Conservation (phyloP, 306 rosid genomes). For the Arachis stenosperma region DNA sequence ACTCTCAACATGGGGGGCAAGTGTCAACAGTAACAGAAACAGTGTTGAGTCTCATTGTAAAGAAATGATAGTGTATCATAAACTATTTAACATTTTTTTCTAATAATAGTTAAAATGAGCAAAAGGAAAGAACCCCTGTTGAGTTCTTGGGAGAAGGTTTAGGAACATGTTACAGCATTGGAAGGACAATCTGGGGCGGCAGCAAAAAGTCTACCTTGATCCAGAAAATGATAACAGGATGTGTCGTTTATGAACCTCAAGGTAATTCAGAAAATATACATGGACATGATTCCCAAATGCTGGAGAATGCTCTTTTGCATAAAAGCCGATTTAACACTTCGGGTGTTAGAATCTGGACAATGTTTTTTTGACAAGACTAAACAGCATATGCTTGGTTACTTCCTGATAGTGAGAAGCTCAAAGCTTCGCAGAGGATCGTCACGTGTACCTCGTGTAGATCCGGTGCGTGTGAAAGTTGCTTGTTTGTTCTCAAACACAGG, state of each 20-base stretch:
- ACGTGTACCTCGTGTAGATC: conserved; percentile 62
- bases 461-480: conserved; percentile 53
- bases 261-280: conserved; percentile 47
- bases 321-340: conserved; percentile 30
- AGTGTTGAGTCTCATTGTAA: conserved; percentile 17
- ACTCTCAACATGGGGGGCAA: conserved; percentile 15
- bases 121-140: conserved; percentile 19
- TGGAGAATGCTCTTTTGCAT: conserved; percentile 40
- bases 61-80: conserved; percentile 33
- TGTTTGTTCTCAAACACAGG: conserved; percentile 58
- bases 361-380: conserved; percentile 25
- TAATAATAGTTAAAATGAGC: not conserved
- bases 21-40: conserved; percentile 10
- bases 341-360: conserved; percentile 31
- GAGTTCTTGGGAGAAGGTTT: conserved; percentile 46
- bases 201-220: conserved; percentile 35
- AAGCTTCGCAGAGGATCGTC: conserved; percentile 95
- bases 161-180: conserved; percentile 47
- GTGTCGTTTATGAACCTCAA: conserved; percentile 39
- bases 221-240: conserved; percentile 35
- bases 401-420: conserved; percentile 92
- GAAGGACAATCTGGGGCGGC: conserved; percentile 22
- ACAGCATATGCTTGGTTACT: conserved; percentile 46
- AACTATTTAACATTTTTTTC: conserved; percentile 18
- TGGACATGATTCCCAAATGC: conserved; percentile 43